These are phyloP conservation scores for Kluyveromyces dobzhanskii DNA, from an alignment of 805 yeast genomes.

Conservation along the genomic window DNA sequence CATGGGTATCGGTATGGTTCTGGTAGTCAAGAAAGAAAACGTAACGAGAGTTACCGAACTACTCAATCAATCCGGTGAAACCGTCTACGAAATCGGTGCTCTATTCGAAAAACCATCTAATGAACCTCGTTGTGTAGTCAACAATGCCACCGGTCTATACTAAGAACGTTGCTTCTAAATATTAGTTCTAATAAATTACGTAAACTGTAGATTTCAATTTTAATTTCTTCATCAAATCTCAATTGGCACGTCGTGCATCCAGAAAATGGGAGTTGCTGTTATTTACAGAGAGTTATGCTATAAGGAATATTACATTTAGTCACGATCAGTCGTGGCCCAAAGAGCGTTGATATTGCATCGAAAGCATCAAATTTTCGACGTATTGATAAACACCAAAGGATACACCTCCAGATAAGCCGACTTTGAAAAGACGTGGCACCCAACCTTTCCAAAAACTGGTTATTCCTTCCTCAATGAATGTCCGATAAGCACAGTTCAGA, in stretches of 20 bases:
- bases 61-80: slow-evolving; percentile 62
- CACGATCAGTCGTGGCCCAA: slow-evolving; percentile 5
- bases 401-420: slow-evolving; percentile 63
- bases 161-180: slow-evolving; percentile 8
- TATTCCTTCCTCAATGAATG: slow-evolving; percentile 39
- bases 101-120: slow-evolving; percentile 40
- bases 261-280: too few species aligned
- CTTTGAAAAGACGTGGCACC: slow-evolving; percentile 61
- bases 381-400: slow-evolving; percentile 56
- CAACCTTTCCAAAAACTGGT: slow-evolving; percentile 49
- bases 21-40: slow-evolving; percentile 64
- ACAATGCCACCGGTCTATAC: slow-evolving; percentile 29
- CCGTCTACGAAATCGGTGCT: slow-evolving; percentile 61
- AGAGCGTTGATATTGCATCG: slow-evolving; percentile 16
- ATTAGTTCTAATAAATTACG: too few species aligned
- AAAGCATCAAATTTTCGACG: slow-evolving; percentile 34
- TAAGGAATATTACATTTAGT: too few species aligned
- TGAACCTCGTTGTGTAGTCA: slow-evolving; percentile 57
- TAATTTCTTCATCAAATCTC: too few species aligned
- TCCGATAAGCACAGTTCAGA: slow-evolving; percentile 44
- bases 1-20: slow-evolving; percentile 95
- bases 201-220: too few species aligned
- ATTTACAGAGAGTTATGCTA: too few species aligned
- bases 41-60: slow-evolving; percentile 47
- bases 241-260: too few species aligned